A percentile compares a stretch with the other conserved stretches of the same genome.
These are phyloP conservation scores for Sugiyamaella neomexicana DNA, from an alignment of 1,139 yeast genomes.

Conservation along the genomic window DNA sequence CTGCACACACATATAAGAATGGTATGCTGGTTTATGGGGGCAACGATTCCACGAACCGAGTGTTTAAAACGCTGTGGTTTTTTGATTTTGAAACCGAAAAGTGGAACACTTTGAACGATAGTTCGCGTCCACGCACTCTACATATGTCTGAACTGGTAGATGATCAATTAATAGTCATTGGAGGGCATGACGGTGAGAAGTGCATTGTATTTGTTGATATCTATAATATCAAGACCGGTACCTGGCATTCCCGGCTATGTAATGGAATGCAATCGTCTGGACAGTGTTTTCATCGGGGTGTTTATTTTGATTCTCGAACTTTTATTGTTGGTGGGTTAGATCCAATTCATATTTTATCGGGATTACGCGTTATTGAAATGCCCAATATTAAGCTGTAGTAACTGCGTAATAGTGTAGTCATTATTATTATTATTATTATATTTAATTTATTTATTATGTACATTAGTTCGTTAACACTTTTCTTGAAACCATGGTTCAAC, in stretches of 20 bases:
- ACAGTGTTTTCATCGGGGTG: slow-evolving; percentile 29
- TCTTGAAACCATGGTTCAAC: slow-evolving; percentile 34
- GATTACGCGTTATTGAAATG: slow-evolving; percentile 30
- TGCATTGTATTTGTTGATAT: slow-evolving; percentile 24
- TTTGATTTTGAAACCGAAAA: slow-evolving; percentile 25
- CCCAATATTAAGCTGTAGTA: slow-evolving; percentile 22
- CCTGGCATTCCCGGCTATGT: slow-evolving; percentile 27
- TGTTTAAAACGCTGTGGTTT: slow-evolving; percentile 29
- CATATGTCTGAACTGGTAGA: slow-evolving; percentile 28
- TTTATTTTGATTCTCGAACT: slow-evolving; percentile 27
- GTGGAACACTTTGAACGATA: slow-evolving; percentile 23
- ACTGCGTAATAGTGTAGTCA: too few relatives aligned
- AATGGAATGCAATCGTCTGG: slow-evolving; percentile 29
- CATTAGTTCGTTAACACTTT: slow-evolving; percentile 20
- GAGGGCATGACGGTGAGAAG: slow-evolving; percentile 32
- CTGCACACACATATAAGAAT: slow-evolving; percentile 27
- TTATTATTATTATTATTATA: slow-evolving; percentile 3
- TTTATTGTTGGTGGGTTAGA: slow-evolving; percentile 31
- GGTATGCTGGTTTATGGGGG: slow-evolving; percentile 31
- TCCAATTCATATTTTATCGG: slow-evolving; percentile 25
- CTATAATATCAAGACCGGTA: slow-evolving; percentile 23
- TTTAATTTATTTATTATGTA: slow-evolving; percentile 9
- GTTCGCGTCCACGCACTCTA: slow-evolving; percentile 25
- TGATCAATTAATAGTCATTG: slow-evolving; percentile 26
- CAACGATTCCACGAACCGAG: slow-evolving; percentile 21